Conservation (phyloP, 345 rosid species). For the Rhodamnia argentea region DNA sequence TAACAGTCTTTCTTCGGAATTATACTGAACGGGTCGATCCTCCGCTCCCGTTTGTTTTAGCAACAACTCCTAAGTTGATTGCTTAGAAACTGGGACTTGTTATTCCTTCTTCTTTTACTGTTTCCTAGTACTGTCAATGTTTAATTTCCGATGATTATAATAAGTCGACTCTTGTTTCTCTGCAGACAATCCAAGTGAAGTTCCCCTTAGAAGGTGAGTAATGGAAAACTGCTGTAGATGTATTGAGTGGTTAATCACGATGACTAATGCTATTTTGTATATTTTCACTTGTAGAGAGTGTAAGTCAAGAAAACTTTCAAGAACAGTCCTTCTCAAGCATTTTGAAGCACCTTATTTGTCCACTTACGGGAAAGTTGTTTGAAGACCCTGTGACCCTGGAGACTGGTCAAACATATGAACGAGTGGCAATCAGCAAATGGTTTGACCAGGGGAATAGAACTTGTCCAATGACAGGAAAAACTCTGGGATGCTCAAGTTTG, state of each 20-base stretch:
- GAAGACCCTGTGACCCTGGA: constrained; percentile 59
- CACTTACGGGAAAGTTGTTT: constrained; percentile 38
- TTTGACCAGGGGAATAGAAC: constrained; percentile 40
- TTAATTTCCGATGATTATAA: neutral
- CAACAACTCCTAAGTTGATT: neutral
- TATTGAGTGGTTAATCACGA: neutral
- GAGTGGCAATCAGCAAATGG: constrained; percentile 44
- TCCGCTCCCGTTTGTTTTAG: neutral
- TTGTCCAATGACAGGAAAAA: constrained; percentile 51
- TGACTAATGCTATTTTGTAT: constrained; percentile 2
- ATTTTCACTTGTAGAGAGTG: constrained; percentile 18
- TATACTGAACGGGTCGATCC: neutral
- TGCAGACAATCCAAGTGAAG: constrained; percentile 13
- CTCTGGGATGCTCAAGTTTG: constrained; percentile 20
- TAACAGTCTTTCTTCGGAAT: fast-evolving
- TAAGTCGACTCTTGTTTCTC: neutral
- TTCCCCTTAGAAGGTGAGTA: constrained; percentile 25
- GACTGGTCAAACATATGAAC: constrained; percentile 57
- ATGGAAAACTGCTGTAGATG: neutral
- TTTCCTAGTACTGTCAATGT: neutral
- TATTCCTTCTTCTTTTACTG: neutral
- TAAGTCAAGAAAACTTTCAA: constrained; percentile 4
- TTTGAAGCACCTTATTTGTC: constrained; percentile 41
- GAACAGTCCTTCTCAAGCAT: constrained; percentile 20
- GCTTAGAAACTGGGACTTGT: neutral